Base-by-base conservation (phyloP, 2,329 filamentous ascomycete genomes). In the Phialophora verrucosa region DNA sequence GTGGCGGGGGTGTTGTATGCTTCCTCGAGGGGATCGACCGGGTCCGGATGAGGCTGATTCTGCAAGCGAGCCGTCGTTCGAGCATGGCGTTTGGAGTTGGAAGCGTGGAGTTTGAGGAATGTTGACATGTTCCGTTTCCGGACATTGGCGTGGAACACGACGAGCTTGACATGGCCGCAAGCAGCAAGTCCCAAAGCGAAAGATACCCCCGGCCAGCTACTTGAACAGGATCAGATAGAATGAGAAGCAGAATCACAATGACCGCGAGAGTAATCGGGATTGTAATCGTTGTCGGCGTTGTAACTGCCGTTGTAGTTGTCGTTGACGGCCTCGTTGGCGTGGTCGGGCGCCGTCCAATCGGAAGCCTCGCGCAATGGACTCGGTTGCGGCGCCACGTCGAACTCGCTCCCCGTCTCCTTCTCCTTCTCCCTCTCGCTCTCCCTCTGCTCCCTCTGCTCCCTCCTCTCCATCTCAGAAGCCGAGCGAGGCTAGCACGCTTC, bases 121-220 rank as follows among this genome's bases (percentile, higher is more conserved):
- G 57, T 59, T 59, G 57, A 59, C 42, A 32, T 32, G 42, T 35
- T 17, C 57, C 29, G 57, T 59, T 59, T 59, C 27, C 57, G 57
- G 57, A 59, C 14, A 29, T 35, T 11, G 57, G 29, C 51, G 51
- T 55, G 7, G 11, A 17, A 12, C 4, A n/a, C 25, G n/a, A n/a
- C 27, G 25, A 54, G 51, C 20, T 27, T 2, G 23, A 7, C 20
- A 23, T 17, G 29, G 29, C 53, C 8, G 53, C 53, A 55, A 31
- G 29, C 53, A 55, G 53, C 29, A 55, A 17, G 29, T 14, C 53
- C 35, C 2, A 20, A 32, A 6, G 17, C 12, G 17, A 32, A 20
- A 11, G 29, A 25, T 51, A 23, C 25, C 25, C 44, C 20, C 20
- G 23, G 29, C 27, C 11, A 55, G 27, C 20, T 14, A 31, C 5